Evolutionary conservation across 2,329 filamentous ascomycete species (phyloP).

Genomic region (Cladobotryum mycophilum): DNA sequence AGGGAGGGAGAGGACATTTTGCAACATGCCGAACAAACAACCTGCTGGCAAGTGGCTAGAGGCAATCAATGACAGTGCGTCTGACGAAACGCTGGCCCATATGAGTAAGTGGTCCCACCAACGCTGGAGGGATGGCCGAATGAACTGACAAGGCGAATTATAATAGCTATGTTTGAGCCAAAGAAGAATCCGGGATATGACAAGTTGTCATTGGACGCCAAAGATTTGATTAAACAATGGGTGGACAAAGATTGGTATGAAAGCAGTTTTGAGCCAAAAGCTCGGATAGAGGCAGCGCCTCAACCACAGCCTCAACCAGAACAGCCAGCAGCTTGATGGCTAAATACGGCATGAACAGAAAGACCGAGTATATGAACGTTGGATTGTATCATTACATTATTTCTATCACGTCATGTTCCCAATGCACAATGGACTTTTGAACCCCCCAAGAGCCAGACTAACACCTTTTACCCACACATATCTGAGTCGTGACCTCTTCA

Average conservation of each 20-base stretch:
- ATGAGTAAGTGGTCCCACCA: slow-evolving; percentile 47
- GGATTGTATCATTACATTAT: too few relatives aligned
- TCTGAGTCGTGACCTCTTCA: not conserved
- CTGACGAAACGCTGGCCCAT: slow-evolving; percentile 76
- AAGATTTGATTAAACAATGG: slow-evolving; percentile 60
- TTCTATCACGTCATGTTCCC: too few relatives aligned
- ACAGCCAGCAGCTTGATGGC: too few relatives aligned
- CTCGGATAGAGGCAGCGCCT: too few relatives aligned
- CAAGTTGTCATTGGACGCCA: slow-evolving; percentile 58
- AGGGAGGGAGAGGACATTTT: slow-evolving; percentile 77
- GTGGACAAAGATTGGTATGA: slow-evolving; percentile 61
- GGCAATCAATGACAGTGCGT: slow-evolving; percentile 71
- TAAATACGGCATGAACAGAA: too few relatives aligned
- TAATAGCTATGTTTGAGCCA: slow-evolving; percentile 63
- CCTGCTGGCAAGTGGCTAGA: slow-evolving; percentile 56
- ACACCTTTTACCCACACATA: too few relatives aligned
- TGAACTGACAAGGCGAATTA: not conserved
- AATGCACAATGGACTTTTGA: too few relatives aligned
- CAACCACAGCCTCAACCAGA: too few relatives aligned
- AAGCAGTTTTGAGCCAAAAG: slow-evolving; percentile 12
- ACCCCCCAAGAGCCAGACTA: too few relatives aligned
- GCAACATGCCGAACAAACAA: slow-evolving; percentile 63
- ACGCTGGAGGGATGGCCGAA: not conserved
- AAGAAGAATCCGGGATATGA: slow-evolving; percentile 68
- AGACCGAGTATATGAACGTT: too few relatives aligned